phyloP scores from a whole-genome alignment of 2,329 filamentous ascomycete genomes.

The Trichoderma sp. region DNA sequence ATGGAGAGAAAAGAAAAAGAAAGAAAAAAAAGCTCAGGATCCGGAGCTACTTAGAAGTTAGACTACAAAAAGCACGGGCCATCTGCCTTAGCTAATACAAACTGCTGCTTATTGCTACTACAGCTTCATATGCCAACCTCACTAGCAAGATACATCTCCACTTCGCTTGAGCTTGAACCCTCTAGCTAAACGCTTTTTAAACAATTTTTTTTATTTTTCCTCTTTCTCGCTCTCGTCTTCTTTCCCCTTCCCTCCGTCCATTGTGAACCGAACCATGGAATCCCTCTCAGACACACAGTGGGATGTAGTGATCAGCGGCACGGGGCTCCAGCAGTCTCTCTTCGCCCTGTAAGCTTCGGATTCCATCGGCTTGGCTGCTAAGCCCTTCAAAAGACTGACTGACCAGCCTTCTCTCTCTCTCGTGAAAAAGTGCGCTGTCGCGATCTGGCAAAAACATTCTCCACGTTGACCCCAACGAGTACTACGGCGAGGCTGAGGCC shows the following conservation, averaged over 20 bases:
- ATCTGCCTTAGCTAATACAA: constrained; percentile 26
- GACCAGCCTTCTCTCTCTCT: constrained; percentile 38
- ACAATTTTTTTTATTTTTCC: constrained; percentile 22
- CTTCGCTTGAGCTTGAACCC: constrained; percentile 24
- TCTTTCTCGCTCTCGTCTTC: constrained; percentile 31
- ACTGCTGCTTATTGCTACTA: neutral
- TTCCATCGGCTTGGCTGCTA: constrained; percentile 39
- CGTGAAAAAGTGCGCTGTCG: constrained; percentile 85
- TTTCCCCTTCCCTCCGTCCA: constrained; percentile 31
- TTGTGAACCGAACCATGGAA: constrained; percentile 61
- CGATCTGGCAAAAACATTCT: constrained; percentile 89
- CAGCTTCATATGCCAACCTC: neutral
- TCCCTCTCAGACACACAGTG: constrained; percentile 72
- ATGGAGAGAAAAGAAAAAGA: constrained; percentile 33
- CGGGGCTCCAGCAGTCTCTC: constrained; percentile 77
- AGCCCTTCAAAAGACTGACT: constrained; percentile 38
- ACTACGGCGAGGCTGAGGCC: constrained; percentile 86
- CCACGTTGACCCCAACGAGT: constrained; percentile 84
- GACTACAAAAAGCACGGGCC: constrained; percentile 33
- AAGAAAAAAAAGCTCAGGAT: constrained; percentile 37
- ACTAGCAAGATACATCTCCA: constrained; percentile 32
- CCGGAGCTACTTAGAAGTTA: constrained; percentile 29
- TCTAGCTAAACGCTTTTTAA: constrained; percentile 21
- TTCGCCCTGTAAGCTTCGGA: constrained; percentile 69
- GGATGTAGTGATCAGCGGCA: constrained; percentile 81